Evolutionary conservation across 2,329 filamentous ascomycete species (phyloP).

Genomic region (Claviceps maximensis): DNA sequence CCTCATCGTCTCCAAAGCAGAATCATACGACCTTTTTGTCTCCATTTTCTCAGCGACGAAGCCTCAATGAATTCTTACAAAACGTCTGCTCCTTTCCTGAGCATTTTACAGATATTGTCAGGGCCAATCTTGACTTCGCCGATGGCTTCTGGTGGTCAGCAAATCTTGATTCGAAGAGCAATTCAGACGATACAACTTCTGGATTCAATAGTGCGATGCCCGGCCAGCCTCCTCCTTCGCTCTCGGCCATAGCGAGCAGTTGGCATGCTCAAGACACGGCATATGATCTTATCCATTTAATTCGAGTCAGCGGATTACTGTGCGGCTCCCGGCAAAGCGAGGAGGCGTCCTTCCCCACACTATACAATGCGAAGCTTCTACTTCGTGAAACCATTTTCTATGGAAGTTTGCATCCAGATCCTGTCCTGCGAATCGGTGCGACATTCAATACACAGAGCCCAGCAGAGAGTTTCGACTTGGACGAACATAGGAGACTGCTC

Average conservation of each 20-base stretch:
- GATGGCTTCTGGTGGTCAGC: slow-evolving; percentile 48
- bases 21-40: slow-evolving; percentile 37
- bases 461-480: slow-evolving; percentile 31
- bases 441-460: slow-evolving; percentile 11
- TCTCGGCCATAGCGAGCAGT: slow-evolving; percentile 37
- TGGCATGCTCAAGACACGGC: slow-evolving; percentile 35
- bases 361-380: slow-evolving; percentile 41
- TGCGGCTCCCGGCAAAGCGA: slow-evolving; percentile 36
- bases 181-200: slow-evolving; percentile 8
- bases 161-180: slow-evolving; percentile 25
- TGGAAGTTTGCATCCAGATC: slow-evolving; percentile 36
- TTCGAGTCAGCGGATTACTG: slow-evolving; percentile 36
- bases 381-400: slow-evolving; percentile 42
- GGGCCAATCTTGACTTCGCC: slow-evolving; percentile 35
- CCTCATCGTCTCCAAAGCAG: slow-evolving; percentile 33
- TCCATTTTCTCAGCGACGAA: slow-evolving; percentile 33
- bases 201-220: slow-evolving; percentile 18
- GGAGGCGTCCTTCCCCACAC: slow-evolving; percentile 32
- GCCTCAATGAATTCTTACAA: slow-evolving; percentile 39
- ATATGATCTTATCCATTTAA: slow-evolving; percentile 39
- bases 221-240: slow-evolving; percentile 32
- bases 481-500: slow-evolving; percentile 34
- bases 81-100: slow-evolving; percentile 29
- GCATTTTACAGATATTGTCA: slow-evolving; percentile 28
- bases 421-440: slow-evolving; percentile 24